Evolutionary conservation across 1,139 yeast species (phyloP), one percentile per base, ranked within the genome.

Genomic region (Suhomyces taliae): DNA sequence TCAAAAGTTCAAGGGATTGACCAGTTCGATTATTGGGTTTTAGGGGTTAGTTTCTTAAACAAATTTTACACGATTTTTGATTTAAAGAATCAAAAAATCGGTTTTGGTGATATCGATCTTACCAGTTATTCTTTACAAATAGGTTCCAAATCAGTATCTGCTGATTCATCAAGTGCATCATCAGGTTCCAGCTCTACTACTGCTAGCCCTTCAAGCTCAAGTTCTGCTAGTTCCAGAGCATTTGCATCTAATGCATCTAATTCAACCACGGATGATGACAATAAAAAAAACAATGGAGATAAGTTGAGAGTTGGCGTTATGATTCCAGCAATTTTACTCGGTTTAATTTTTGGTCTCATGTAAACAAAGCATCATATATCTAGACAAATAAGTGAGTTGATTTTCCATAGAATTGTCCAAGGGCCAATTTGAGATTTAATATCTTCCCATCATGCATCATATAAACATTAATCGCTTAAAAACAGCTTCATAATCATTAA

Each of bases 11-110:
- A 82, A 63, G 89, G 87, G 14, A 58, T 76, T 8, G 68, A 66
- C 41, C 54, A 57, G 27, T 60, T 63, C 43, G 61, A 61, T 12
- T 42, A 51, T 41, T 75, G 81, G 81, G 69, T 85, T 36, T 65
- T 85, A 37, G 90, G 90, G 5, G 84, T 82, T 32, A 74, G 82
- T 3, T 85, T 85, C 58, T 64, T 85, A 54, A 75, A 76, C 52
- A 72, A 74, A 43, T 82, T 76, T 47, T 84, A 82, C 58, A 74
- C 85, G 2, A 79, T 82, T 8, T 85, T 83, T 54, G 85, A 84
- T 55, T 68, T 80, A 53, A 81, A 74, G 40, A 59, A 72, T 9
- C 69, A 67, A 40, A 60, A 61, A 53, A 70, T 85, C 44, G 88
- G 87, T 0, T 76, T 84, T 48, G 85, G 84, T 3, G 59, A 59